Evolutionary conservation across 192 early-diverging fungal species (phyloP).

Genomic region (Coemansia umbellata): DNA sequence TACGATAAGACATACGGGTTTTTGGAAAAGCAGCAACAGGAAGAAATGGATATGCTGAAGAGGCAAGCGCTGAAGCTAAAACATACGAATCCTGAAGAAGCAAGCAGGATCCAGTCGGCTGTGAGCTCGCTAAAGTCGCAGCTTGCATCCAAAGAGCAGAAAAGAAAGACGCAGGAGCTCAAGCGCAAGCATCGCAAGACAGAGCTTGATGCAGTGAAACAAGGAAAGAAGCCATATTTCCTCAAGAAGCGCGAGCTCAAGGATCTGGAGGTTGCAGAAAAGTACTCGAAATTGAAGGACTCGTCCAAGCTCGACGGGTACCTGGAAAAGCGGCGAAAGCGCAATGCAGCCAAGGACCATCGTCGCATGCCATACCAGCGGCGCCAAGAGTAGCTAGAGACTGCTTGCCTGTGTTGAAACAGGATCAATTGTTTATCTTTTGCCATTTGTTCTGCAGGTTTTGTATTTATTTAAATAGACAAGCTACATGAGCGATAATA

Average conservation of each 20-base stretch:
- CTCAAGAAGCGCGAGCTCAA: conserved; percentile 80
- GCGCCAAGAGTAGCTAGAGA: conserved; percentile 30
- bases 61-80: conserved; percentile 62
- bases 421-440: not conserved
- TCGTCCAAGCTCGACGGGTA: conserved; percentile 75
- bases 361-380: conserved; percentile 58
- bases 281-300: conserved; percentile 71
- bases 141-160: conserved; percentile 43
- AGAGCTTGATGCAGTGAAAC: conserved; percentile 72
- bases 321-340: conserved; percentile 91
- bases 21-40: conserved; percentile 70
- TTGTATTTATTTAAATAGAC: too few relatives aligned
- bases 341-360: conserved; percentile 86
- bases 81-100: conserved; percentile 54
- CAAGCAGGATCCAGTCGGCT: conserved; percentile 56
- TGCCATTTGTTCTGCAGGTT: too few relatives aligned
- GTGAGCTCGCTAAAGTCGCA: conserved; percentile 61
- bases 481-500: too few relatives aligned
- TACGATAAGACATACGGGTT: conserved; percentile 93
- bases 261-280: conserved; percentile 82
- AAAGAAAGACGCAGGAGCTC: conserved; percentile 57
- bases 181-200: conserved; percentile 74
- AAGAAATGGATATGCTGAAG: conserved; percentile 69
- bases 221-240: conserved; percentile 94
- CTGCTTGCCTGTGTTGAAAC: not conserved